phyloP scores from a whole-genome alignment of 176 grass and related monocot species.

The Avena atlantica region DNA sequence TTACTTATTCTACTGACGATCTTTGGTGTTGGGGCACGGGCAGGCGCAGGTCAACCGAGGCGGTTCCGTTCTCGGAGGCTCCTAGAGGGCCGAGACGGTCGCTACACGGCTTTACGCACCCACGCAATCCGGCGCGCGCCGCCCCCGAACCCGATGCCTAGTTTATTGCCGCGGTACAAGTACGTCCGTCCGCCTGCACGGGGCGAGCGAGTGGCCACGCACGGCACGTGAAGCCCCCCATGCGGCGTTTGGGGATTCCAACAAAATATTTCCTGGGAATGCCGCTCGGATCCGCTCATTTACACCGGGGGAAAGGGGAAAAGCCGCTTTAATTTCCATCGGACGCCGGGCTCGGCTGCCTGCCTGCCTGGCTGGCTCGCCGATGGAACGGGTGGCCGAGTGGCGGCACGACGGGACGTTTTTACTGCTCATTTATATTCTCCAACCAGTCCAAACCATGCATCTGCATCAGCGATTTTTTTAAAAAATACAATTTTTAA shows the following conservation, averaged over 20 bases:
- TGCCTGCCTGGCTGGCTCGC: not conserved
- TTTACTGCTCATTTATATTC: not conserved
- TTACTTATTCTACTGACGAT: not conserved
- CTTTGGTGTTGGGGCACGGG: not conserved
- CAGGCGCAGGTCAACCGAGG: slow-evolving; percentile 28
- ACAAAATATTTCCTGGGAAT: slow-evolving; percentile 60
- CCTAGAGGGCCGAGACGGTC: slow-evolving; percentile 43
- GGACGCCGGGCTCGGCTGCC: not conserved
- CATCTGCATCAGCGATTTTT: not conserved
- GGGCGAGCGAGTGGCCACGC: slow-evolving; percentile 26
- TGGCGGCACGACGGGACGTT: slow-evolving; percentile 1
- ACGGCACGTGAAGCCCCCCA: slow-evolving; percentile 55
- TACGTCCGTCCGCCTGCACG: not conserved
- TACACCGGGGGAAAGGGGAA: not conserved
- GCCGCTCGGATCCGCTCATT: slow-evolving; percentile 48
- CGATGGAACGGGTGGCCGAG: not conserved
- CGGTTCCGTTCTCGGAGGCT: not conserved
- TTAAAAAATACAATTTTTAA: too few species aligned
- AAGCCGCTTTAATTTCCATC: slow-evolving; percentile 32
- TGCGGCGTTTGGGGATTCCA: slow-evolving; percentile 43
- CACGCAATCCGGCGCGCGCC: not conserved
- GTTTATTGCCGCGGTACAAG: not conserved
- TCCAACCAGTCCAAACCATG: too few species aligned
- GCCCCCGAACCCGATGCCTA: not conserved
- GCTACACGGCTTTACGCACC: slow-evolving; percentile 14